Conservation (phyloP, 2,329 filamentous ascomycete species). For the Trichoderma sp. region DNA sequence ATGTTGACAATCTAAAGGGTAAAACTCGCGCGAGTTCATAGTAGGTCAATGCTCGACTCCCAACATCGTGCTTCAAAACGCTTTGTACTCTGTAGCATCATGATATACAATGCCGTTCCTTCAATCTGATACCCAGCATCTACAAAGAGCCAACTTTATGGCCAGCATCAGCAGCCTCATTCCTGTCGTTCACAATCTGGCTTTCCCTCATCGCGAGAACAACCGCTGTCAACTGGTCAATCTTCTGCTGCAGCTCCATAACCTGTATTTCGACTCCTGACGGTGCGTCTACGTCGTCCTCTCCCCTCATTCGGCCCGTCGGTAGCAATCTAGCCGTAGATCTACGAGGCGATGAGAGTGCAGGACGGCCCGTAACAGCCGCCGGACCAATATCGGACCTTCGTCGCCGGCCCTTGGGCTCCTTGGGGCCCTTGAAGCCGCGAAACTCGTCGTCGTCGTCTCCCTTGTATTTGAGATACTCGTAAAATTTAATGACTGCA, state of each 20-base stretch:
- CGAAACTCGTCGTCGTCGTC: constrained; percentile 49
- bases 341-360: constrained; percentile 28
- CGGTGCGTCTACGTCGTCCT: constrained; percentile 47
- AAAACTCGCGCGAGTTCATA: not conserved
- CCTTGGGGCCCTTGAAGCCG: constrained; percentile 53
- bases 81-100: not conserved
- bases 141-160: not conserved
- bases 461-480: constrained; percentile 51
- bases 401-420: constrained; percentile 33
- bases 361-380: constrained; percentile 29
- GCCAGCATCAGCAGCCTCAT: not conserved
- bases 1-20: not conserved
- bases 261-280: constrained; percentile 56
- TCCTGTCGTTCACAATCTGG: not conserved
- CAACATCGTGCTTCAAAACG: not conserved
- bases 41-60: not conserved
- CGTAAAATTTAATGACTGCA: constrained; percentile 69
- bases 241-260: constrained; percentile 59
- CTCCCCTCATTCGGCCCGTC: constrained; percentile 30
- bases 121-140: not conserved
- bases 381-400: constrained; percentile 32
- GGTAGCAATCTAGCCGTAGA: constrained; percentile 27
- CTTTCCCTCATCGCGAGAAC: constrained; percentile 54
- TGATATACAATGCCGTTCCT: not conserved
- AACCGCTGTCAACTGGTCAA: constrained; percentile 60